Conservation (phyloP, 805 yeast genomes). For the Candida silvatica region DNA sequence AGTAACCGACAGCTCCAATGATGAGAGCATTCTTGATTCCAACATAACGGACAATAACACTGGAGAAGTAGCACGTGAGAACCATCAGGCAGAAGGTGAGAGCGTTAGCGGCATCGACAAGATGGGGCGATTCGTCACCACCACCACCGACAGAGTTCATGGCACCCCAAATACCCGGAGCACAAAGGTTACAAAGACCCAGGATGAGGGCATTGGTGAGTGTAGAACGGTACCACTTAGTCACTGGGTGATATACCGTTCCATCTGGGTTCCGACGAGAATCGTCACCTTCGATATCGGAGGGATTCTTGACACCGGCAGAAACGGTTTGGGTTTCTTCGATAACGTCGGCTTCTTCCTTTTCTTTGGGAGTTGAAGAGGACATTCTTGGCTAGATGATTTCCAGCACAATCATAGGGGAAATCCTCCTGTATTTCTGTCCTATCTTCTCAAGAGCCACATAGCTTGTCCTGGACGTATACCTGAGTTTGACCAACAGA, state of each 20-base stretch:
- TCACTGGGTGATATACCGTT: neutral
- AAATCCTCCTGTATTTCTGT: too few species aligned
- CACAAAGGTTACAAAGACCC: neutral
- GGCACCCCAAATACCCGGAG: slow-evolving; percentile 2
- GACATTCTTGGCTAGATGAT: too few species aligned
- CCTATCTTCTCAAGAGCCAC: too few species aligned
- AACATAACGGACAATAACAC: neutral
- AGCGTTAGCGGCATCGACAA: slow-evolving; percentile 2
- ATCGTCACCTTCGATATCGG: neutral
- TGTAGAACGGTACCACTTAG: slow-evolving; percentile 1
- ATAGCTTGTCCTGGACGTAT: too few species aligned
- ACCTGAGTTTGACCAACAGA: too few species aligned
- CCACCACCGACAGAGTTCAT: slow-evolving; percentile 2
- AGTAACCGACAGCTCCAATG: neutral
- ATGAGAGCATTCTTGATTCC: neutral
- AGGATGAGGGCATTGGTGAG: neutral
- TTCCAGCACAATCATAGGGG: too few species aligned
- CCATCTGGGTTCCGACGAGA: neutral
- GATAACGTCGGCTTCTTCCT: too few species aligned
- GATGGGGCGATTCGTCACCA: slow-evolving; percentile 2
- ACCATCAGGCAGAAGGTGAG: slow-evolving; percentile 1
- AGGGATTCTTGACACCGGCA: neutral
- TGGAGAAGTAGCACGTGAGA: slow-evolving; percentile 1
- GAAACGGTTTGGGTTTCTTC: too few species aligned
- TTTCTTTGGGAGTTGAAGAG: too few species aligned